Percentiles rank a stretch among this genome's conserved stretches.
Conservation (phyloP, 495 filamentous ascomycete genomes). For the Pyrenopolyporus hunteri region DNA sequence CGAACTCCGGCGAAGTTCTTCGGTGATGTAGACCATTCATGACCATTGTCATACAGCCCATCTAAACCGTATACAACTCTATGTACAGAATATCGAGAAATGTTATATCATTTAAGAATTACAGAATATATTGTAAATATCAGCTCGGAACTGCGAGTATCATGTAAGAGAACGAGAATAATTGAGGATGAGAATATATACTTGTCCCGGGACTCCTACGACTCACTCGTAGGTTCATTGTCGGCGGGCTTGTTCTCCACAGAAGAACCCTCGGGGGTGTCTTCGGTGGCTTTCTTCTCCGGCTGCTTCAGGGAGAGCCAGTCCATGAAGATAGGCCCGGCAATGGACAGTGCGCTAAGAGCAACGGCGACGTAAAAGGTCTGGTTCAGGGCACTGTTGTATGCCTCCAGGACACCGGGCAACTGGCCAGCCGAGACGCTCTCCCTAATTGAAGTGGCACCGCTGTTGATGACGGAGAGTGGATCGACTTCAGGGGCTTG, state of each 20-base stretch:
- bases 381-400: conserved; percentile 70
- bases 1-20: no score
- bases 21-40: no score
- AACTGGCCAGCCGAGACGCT: conserved; percentile 55
- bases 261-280: conserved; percentile 1
- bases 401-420: conserved; percentile 65
- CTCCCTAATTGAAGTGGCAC: conserved; percentile 54
- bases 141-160: no score
- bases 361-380: conserved; percentile 75
- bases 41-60: no score
- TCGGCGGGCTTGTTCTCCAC: not conserved
- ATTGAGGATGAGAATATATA: no score
- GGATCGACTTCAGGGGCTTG: conserved; percentile 7
- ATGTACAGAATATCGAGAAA: no score
- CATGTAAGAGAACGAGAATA: no score
- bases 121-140: no score
- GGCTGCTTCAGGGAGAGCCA: conserved; percentile 75
- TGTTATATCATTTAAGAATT: no score
- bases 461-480: conserved; percentile 1
- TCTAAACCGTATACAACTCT: no score
- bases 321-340: conserved; percentile 67
- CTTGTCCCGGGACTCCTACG: no score
- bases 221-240: no score
- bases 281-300: conserved; percentile 4
- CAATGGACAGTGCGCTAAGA: conserved; percentile 62